Evolutionary conservation across 371 early-diverging fungal species (phyloP).

Genomic region (Phascolomyces articulosus): DNA sequence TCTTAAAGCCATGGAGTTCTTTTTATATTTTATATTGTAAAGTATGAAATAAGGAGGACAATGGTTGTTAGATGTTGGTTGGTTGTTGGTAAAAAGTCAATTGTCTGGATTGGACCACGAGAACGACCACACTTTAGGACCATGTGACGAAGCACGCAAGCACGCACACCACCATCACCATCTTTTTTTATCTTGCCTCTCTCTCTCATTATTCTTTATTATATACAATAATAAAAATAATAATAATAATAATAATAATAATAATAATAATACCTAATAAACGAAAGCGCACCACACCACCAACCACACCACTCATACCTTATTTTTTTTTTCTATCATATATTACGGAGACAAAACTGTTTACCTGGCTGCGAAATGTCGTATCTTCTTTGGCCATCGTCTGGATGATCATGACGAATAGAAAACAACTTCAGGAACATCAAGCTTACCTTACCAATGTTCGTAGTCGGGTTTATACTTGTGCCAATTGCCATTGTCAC

Average conservation of each 20-base stretch:
- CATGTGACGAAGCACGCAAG: conserved; percentile 3
- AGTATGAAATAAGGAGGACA: too few species aligned
- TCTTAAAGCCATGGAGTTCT: too few species aligned
- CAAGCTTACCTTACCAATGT: conserved; percentile 14
- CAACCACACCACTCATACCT: too few species aligned
- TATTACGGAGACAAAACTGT: background rate
- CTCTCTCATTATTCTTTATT: background rate
- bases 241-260: too few species aligned
- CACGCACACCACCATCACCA: background rate
- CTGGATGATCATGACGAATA: conserved; percentile 1
- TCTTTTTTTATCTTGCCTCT: background rate
- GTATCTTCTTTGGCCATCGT: conserved; percentile 5
- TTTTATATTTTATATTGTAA: too few species aligned
- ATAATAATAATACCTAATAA: too few species aligned
- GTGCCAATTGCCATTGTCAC: conserved; percentile 26
- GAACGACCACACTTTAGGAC: conserved; percentile 2
- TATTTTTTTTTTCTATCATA: background rate
- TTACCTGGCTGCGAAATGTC: conserved; percentile 3
- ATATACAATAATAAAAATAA: background rate
- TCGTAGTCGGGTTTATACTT: conserved; percentile 20
- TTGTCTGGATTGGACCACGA: background rate
- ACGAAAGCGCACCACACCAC: too few species aligned
- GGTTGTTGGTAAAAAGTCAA: too few species aligned
- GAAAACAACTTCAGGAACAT: conserved; percentile 6
- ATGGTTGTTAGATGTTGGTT: too few species aligned